phyloP scores from a whole-genome alignment of 208 protist species.

The Wallacemonas sp. region DNA sequence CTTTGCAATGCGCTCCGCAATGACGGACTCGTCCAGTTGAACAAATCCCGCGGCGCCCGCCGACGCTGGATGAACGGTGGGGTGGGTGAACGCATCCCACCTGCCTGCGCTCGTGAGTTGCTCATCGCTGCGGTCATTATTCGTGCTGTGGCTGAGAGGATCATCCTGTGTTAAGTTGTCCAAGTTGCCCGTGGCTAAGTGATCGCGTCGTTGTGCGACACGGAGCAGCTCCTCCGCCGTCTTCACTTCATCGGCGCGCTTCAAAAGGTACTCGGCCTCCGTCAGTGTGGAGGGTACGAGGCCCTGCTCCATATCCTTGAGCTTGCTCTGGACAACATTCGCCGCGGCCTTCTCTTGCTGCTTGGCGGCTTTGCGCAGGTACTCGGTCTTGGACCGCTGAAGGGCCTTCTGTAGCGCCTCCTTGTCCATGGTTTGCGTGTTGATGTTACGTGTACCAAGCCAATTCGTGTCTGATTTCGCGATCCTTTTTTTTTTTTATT shows the following conservation, averaged over 20 bases:
- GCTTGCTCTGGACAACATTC: constrained; percentile 65
- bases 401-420: constrained; percentile 55
- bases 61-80: no score
- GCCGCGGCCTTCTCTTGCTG: constrained; percentile 67
- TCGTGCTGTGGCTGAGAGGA: no score
- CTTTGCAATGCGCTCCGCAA: constrained; percentile 55
- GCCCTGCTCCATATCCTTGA: constrained; percentile 78
- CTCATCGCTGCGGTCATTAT: no score
- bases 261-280: constrained; percentile 71
- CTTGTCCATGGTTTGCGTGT: no score
- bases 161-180: background rate
- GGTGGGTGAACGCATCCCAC: no score
- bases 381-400: constrained; percentile 72
- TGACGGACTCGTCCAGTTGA: constrained; percentile 47
- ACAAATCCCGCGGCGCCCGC: constrained; percentile 40
- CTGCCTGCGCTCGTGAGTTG: no score
- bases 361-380: constrained; percentile 55
- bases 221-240: constrained; percentile 57
- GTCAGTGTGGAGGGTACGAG: constrained; percentile 52
- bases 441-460: no score
- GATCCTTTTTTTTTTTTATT: no score
- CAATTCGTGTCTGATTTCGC: no score
- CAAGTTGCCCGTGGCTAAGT: constrained; percentile 35
- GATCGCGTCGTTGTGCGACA: constrained; percentile 55
- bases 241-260: constrained; percentile 65